Conservation (phyloP, 139 green algal genomes). For the Volvox reticuliferus region DNA sequence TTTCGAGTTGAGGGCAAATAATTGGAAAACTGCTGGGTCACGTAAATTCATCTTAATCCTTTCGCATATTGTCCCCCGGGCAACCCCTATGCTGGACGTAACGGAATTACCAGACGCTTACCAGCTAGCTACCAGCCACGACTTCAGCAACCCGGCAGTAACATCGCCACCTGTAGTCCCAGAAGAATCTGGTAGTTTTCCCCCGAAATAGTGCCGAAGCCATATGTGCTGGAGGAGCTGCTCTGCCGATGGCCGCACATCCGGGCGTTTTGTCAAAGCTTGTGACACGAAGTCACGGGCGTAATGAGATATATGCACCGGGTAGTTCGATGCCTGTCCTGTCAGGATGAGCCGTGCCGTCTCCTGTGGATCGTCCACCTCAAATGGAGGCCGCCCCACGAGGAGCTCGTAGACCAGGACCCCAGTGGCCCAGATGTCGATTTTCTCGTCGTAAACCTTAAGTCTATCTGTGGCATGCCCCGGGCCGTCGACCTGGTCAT, state of each 20-base stretch:
- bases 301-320: constrained; percentile 49
- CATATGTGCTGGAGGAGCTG: constrained; percentile 76
- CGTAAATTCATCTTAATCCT: too few relatives aligned
- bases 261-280: constrained; percentile 69
- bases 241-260: constrained; percentile 65
- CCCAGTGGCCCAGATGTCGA: constrained; percentile 63
- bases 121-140: constrained; percentile 47
- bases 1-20: too few relatives aligned
- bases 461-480: not conserved
- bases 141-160: constrained; percentile 16
- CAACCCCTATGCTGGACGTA: too few relatives aligned
- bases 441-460: constrained; percentile 58
- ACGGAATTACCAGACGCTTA: not conserved
- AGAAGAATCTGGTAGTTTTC: constrained; percentile 12
- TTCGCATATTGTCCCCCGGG: too few relatives aligned
- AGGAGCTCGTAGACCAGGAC: constrained; percentile 68
- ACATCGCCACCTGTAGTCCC: not conserved
- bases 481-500: not conserved
- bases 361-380: constrained; percentile 58
- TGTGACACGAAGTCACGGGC: constrained; percentile 66
- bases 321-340: not conserved
- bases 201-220: constrained; percentile 52
- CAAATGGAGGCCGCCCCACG: constrained; percentile 61
- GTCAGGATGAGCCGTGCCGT: constrained; percentile 32
- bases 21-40: too few relatives aligned